These are phyloP conservation scores for Didymella lethalis DNA, from an alignment of 2,329 filamentous ascomycete species.

Conservation along the genomic window DNA sequence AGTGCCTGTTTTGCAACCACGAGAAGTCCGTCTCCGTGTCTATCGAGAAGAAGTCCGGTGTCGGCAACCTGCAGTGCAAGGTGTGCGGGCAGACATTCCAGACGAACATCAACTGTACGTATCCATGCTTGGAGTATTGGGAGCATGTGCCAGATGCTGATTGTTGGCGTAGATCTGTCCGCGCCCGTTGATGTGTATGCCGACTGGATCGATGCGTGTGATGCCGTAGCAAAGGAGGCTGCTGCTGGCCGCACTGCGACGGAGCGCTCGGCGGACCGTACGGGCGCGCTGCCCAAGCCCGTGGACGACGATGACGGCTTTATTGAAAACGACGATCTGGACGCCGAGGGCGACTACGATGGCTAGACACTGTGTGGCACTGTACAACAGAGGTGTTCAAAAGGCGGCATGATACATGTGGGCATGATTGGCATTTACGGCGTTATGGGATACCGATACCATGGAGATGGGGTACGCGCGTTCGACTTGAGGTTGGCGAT, in stretches of 20 bases:
- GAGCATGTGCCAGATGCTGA: constrained; percentile 23
- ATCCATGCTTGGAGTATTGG: neutral
- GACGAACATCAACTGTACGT: constrained; percentile 87
- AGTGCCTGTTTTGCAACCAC: constrained; percentile 98
- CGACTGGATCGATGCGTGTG: constrained; percentile 97
- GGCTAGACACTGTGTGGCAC: constrained; percentile 28
- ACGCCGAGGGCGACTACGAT: constrained; percentile 50
- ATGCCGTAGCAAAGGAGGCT: constrained; percentile 72
- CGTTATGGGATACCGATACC: constrained; percentile 42
- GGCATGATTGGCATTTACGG: constrained; percentile 31
- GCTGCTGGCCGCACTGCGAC: constrained; percentile 49
- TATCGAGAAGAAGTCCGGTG: constrained; percentile 89
- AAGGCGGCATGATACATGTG: constrained; percentile 19
- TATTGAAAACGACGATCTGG: constrained; percentile 50
- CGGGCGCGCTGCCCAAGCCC: constrained; percentile 34
- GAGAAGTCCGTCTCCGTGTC: constrained; percentile 91
- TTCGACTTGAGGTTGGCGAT: constrained; percentile 10
- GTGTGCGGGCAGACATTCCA: constrained; percentile 94
- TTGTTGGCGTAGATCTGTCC: constrained; percentile 72
- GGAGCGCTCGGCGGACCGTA: constrained; percentile 37
- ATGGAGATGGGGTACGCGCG: constrained; percentile 24
- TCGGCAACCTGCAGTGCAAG: constrained; percentile 87
- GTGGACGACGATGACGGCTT: constrained; percentile 49
- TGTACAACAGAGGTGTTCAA: constrained; percentile 28
- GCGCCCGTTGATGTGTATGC: constrained; percentile 94